Conservation (phyloP, 1,284 basidiomycete genomes). For the Pyrrhoderma lamaoense region DNA sequence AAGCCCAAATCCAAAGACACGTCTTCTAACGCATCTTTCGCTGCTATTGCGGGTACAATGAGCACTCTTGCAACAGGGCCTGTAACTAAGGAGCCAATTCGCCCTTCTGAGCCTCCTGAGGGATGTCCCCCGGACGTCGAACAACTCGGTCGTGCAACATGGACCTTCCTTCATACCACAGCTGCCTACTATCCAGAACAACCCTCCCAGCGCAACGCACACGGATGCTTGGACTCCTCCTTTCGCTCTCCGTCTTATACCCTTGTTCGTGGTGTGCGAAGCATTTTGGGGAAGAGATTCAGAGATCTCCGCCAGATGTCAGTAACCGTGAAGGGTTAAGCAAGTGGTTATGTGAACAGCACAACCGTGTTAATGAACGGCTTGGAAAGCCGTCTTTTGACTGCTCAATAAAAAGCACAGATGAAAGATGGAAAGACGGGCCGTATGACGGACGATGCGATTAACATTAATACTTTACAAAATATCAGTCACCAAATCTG, state of each 20-base stretch:
- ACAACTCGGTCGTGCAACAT: slow-evolving; percentile 82
- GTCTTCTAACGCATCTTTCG: slow-evolving; percentile 17
- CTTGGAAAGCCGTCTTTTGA: slow-evolving; percentile 80
- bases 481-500: too few species aligned
- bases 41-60: slow-evolving; percentile 34
- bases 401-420: slow-evolving; percentile 59
- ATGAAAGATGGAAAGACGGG: slow-evolving; percentile 88
- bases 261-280: slow-evolving; percentile 81
- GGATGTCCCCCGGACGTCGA: slow-evolving; percentile 87
- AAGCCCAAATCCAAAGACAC: slow-evolving; percentile 19
- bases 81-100: not conserved
- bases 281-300: slow-evolving; percentile 69
- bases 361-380: slow-evolving; percentile 85
- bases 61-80: slow-evolving; percentile 34
- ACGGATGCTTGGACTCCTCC: slow-evolving; percentile 75
- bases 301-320: slow-evolving; percentile 65
- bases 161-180: slow-evolving; percentile 92
- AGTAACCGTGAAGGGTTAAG: slow-evolving; percentile 61
- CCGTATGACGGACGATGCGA: slow-evolving; percentile 84
- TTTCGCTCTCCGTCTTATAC: slow-evolving; percentile 74
- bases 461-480: slow-evolving; percentile 30
- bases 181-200: slow-evolving; percentile 88
- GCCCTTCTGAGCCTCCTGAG: slow-evolving; percentile 38
- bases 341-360: slow-evolving; percentile 82
- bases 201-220: slow-evolving; percentile 64